These are phyloP conservation scores for Naematelia encephala DNA, from an alignment of 768 basidiomycete species.

Conservation along the genomic window DNA sequence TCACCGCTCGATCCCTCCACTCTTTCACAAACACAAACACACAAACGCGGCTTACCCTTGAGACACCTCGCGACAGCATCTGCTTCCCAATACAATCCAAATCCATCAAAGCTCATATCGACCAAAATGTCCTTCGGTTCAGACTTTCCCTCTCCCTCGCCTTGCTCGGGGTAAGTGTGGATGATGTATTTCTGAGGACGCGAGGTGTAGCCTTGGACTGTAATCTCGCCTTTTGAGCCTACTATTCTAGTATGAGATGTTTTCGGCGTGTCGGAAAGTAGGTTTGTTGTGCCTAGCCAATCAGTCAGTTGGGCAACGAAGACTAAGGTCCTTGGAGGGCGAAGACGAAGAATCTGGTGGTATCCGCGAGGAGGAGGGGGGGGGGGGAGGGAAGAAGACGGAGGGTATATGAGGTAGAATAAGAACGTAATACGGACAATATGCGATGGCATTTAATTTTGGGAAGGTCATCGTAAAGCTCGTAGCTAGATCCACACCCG, in stretches of 20 bases:
- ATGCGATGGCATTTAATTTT: conserved; percentile 26
- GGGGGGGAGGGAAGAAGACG: too few relatives aligned
- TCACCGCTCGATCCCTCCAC: background rate
- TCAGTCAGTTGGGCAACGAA: background rate
- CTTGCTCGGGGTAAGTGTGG: conserved; percentile 5
- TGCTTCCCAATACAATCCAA: conserved; percentile 39
- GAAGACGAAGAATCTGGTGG: too few relatives aligned
- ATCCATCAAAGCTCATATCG: conserved; percentile 24
- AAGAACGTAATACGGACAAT: conserved; percentile 8
- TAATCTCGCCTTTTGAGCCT: conserved; percentile 38
- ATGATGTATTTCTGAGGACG: conserved; percentile 24
- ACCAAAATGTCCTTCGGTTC: background rate
- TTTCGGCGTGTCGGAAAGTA: conserved; percentile 17
- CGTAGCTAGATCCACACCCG: conserved; percentile 35
- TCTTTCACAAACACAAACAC: background rate
- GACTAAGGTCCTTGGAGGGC: too few relatives aligned
- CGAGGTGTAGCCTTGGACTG: conserved; percentile 25
- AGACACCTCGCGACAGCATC: conserved; percentile 37
- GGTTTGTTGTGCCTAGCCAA: conserved; percentile 21
- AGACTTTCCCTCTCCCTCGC: background rate
- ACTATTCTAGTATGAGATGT: conserved; percentile 26
- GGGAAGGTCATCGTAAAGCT: conserved; percentile 29
- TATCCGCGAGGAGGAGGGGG: too few relatives aligned
- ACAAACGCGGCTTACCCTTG: conserved; percentile 8
- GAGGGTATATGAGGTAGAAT: too few relatives aligned